Percentiles rank a stretch among this genome's conserved stretches.
Conservation (phyloP, 306 rosid genomes). For the Quercus rubra region DNA sequence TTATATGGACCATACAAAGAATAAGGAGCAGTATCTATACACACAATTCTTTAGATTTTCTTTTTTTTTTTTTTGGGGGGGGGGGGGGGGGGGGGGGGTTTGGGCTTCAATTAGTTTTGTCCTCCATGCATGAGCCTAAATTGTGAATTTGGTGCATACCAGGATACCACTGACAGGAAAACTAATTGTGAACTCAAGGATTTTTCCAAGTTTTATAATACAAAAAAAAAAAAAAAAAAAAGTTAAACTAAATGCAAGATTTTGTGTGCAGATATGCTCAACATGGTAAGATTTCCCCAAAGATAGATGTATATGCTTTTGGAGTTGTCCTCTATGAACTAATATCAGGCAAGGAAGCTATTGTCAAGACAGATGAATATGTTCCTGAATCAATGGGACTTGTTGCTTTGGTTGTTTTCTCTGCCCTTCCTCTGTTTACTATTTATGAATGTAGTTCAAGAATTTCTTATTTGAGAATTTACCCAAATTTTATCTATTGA, state of each 20-base stretch:
- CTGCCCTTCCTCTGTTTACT: background rate
- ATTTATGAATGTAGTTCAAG: background rate
- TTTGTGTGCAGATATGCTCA: conserved; percentile 53
- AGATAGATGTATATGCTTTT: conserved; percentile 70
- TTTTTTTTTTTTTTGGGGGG: no score
- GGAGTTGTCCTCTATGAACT: conserved; percentile 74
- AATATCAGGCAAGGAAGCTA: conserved; percentile 56
- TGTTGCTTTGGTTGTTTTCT: conserved; percentile 55
- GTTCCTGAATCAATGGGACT: conserved; percentile 56
- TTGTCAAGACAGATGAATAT: conserved; percentile 50
- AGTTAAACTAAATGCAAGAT: conserved; percentile 10
- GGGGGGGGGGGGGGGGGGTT: no score
- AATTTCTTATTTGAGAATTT: background rate
- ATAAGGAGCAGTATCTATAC: background rate
- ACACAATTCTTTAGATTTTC: background rate
- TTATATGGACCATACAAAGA: background rate
- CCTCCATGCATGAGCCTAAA: background rate
- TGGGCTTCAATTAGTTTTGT: background rate
- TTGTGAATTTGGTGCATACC: background rate
- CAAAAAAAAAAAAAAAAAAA: no score
- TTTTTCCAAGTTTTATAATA: background rate
- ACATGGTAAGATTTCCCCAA: conserved; percentile 62
- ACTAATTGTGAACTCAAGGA: no score
- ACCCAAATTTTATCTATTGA: background rate
- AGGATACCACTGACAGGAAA: background rate